Conservation (phyloP, 192 early-diverging fungal genomes). For the Backusella macrospora region DNA sequence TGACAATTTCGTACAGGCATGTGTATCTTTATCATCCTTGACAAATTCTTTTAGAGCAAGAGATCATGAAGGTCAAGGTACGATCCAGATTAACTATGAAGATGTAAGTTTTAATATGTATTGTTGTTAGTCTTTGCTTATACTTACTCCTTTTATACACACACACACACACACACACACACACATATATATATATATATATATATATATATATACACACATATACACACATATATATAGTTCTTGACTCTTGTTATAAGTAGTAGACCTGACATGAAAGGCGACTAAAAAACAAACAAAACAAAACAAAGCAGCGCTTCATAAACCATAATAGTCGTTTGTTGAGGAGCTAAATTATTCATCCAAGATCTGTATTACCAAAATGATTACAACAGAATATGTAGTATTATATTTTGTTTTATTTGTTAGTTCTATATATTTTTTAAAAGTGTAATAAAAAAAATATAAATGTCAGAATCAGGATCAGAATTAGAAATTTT, state of each 20-base stretch:
- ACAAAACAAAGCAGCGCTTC: neutral
- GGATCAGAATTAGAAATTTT: neutral
- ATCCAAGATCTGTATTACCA: neutral
- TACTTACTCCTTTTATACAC: neutral
- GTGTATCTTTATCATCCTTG: slow-evolving; percentile 61
- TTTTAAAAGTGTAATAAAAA: neutral
- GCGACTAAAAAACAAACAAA: neutral
- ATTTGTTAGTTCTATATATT: neutral
- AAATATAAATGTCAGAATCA: neutral
- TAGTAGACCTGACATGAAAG: slow-evolving; percentile 16
- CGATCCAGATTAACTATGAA: slow-evolving; percentile 61
- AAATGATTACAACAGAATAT: neutral
- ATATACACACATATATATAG: neutral
- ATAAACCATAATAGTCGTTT: neutral
- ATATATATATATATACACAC: too few species aligned
- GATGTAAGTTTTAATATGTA: slow-evolving; percentile 10
- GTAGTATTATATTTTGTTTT: neutral
- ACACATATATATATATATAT: too few species aligned
- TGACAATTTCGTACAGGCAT: slow-evolving; percentile 67
- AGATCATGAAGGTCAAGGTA: slow-evolving; percentile 58
- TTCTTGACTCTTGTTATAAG: slow-evolving; percentile 13
- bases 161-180: too few species aligned
- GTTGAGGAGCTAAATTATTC: neutral
- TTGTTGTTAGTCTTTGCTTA: neutral
- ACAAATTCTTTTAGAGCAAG: slow-evolving; percentile 58